Evolutionary conservation across 345 rosid species (phyloP).

Genomic region (Aquilaria malaccensis): DNA sequence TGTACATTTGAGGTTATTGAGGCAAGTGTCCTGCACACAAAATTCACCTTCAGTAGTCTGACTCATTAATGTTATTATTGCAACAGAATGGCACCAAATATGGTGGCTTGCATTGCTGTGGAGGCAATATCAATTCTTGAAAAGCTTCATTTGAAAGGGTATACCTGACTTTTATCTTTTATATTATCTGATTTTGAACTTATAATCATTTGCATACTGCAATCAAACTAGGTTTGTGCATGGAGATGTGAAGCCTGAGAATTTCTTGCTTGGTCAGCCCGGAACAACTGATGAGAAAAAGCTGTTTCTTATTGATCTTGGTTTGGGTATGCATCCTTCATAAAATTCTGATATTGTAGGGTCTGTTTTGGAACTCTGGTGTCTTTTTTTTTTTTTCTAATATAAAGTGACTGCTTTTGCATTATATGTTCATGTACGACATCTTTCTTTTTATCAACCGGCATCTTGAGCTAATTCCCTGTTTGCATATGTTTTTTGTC

Average conservation of each 20-base stretch:
- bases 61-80: slow-evolving; percentile 8
- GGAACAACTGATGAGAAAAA: slow-evolving; percentile 83
- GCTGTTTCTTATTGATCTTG: slow-evolving; percentile 86
- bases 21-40: slow-evolving; percentile 5
- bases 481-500: slow-evolving; percentile 9
- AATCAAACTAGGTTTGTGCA: slow-evolving; percentile 67
- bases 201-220: slow-evolving; percentile 12
- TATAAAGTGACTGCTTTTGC: background rate
- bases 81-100: slow-evolving; percentile 73
- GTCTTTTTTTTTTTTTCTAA: background rate
- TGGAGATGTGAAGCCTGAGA: slow-evolving; percentile 96
- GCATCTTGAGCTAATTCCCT: slow-evolving; percentile 3
- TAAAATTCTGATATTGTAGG: background rate
- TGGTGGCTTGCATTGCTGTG: slow-evolving; percentile 92
- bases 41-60: slow-evolving; percentile 11
- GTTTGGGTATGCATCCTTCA: slow-evolving; percentile 53
- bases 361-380: background rate
- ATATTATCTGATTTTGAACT: slow-evolving; percentile 9
- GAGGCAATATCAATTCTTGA: slow-evolving; percentile 95
- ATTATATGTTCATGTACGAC: slow-evolving; percentile 10
- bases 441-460: slow-evolving; percentile 7
- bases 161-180: slow-evolving; percentile 6
- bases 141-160: slow-evolving; percentile 86
- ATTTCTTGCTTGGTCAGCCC: slow-evolving; percentile 84
- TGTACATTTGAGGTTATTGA: background rate